These are phyloP conservation scores for Sonneratia alba DNA, from an alignment of 345 rosid genomes.

Conservation along the genomic window DNA sequence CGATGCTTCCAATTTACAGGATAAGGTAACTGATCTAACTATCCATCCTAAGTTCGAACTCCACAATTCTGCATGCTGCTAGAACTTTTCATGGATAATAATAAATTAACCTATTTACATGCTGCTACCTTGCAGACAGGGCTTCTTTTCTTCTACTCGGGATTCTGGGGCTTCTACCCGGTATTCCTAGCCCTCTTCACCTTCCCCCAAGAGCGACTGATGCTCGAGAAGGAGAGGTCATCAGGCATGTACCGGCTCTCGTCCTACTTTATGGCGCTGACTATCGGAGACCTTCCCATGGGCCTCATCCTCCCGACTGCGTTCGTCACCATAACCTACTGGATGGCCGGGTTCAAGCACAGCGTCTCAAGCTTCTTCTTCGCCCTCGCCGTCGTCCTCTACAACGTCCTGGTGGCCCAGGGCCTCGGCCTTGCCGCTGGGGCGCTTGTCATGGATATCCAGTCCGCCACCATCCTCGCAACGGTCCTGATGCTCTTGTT, in stretches of 20 bases:
- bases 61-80: too few relatives aligned
- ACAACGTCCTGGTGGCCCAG: constrained; percentile 32
- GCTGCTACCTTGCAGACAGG: constrained; percentile 41
- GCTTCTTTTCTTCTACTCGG: constrained; percentile 52
- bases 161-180: constrained; percentile 67
- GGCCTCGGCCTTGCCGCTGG: constrained; percentile 47
- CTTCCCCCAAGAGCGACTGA: constrained; percentile 65
- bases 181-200: constrained; percentile 67
- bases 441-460: constrained; percentile 44
- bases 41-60: not conserved
- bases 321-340: constrained; percentile 49
- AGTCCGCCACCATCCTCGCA: constrained; percentile 29
- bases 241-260: constrained; percentile 80
- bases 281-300: constrained; percentile 58
- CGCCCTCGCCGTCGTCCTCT: constrained; percentile 33
- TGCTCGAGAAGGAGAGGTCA: constrained; percentile 82
- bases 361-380: constrained; percentile 24
- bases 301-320: constrained; percentile 52
- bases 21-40: constrained; percentile 11
- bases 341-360: constrained; percentile 65
- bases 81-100: too few relatives aligned
- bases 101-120: not conserved
- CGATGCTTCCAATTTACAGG: constrained; percentile 15
- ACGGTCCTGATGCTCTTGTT: constrained; percentile 30
- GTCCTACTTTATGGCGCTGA: constrained; percentile 64